These are phyloP conservation scores for Talaromyces nanjingensis DNA, from an alignment of 495 filamentous ascomycete genomes.

Conservation along the genomic window DNA sequence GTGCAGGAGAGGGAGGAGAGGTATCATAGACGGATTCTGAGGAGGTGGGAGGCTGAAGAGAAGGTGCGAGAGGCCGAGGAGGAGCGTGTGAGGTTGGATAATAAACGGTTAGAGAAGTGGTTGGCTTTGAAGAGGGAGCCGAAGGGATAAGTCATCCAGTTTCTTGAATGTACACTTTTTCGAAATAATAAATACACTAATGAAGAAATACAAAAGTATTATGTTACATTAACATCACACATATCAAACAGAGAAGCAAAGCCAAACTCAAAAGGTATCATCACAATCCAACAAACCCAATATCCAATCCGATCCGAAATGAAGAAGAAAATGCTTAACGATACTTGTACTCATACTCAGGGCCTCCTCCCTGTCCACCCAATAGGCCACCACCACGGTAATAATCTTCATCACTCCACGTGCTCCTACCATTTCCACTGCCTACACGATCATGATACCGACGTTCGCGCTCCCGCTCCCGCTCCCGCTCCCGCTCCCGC, in stretches of 20 bases:
- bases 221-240: constrained; percentile 6
- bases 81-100: constrained; percentile 18
- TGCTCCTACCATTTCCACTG: constrained; percentile 15
- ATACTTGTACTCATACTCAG: constrained; percentile 32
- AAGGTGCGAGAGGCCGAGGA: constrained; percentile 28
- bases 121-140: constrained; percentile 4
- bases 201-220: constrained; percentile 11
- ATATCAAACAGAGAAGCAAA: constrained; percentile 3
- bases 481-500: constrained; percentile 21
- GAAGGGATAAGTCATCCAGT: neutral
- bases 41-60: constrained; percentile 35
- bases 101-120: constrained; percentile 2
- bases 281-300: neutral
- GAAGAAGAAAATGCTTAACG: constrained; percentile 13
- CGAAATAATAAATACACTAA: constrained; percentile 2
- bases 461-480: constrained; percentile 26
- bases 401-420: constrained; percentile 29
- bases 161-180: neutral
- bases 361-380: constrained; percentile 27
- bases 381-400: constrained; percentile 28
- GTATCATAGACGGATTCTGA: constrained; percentile 27
- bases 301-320: neutral
- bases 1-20: constrained; percentile 28
- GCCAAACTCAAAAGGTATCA: constrained; percentile 7
- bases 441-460: constrained; percentile 19